These are phyloP conservation scores for Barbatosphaeria neglecta DNA, from an alignment of 495 filamentous ascomycete species.

Conservation along the genomic window DNA sequence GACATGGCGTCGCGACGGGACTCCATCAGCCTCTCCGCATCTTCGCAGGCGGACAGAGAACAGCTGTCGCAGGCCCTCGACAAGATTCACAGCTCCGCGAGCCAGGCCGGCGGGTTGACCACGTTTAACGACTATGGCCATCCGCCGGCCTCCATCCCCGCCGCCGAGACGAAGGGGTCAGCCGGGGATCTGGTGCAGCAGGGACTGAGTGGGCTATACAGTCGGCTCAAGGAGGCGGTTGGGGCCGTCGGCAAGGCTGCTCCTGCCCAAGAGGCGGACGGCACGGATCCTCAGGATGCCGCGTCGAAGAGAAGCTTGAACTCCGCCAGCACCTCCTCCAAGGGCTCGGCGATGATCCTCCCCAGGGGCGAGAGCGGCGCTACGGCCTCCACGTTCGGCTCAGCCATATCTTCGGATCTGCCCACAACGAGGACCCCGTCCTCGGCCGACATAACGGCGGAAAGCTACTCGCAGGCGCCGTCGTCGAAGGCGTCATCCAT, in stretches of 20 bases:
- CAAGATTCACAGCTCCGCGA: conserved; percentile 73
- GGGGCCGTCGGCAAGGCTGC: conserved; percentile 53
- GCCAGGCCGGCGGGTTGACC: conserved; percentile 65
- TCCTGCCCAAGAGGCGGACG: conserved; percentile 21
- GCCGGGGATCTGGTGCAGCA: conserved; percentile 64
- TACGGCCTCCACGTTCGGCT: conserved; percentile 23
- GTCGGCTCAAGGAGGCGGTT: conserved; percentile 65
- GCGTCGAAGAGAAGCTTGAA: conserved; percentile 22
- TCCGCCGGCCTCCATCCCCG: conserved; percentile 40
- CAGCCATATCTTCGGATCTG: conserved; percentile 22
- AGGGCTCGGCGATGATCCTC: conserved; percentile 19
- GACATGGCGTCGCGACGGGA: conserved; percentile 37
- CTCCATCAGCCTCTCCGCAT: conserved; percentile 53
- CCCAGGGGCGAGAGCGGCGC: conserved; percentile 21
- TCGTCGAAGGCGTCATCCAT: conserved; percentile 47
- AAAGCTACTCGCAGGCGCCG: conserved; percentile 23
- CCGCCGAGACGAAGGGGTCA: conserved; percentile 53
- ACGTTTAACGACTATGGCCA: conserved; percentile 80
- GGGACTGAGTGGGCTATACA: conserved; percentile 78
- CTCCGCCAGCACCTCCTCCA: conserved; percentile 24
- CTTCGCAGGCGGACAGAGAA: conserved; percentile 51
- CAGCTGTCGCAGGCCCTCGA: conserved; percentile 64
- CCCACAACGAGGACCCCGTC: conserved; percentile 24
- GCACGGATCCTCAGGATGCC: conserved; percentile 21
- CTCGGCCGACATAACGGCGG: conserved; percentile 18